A percentile compares a stretch with the other conserved stretches of the same genome.
Conservation (phyloP, 495 filamentous ascomycete species). For the Penicillium cosmopolitanum region DNA sequence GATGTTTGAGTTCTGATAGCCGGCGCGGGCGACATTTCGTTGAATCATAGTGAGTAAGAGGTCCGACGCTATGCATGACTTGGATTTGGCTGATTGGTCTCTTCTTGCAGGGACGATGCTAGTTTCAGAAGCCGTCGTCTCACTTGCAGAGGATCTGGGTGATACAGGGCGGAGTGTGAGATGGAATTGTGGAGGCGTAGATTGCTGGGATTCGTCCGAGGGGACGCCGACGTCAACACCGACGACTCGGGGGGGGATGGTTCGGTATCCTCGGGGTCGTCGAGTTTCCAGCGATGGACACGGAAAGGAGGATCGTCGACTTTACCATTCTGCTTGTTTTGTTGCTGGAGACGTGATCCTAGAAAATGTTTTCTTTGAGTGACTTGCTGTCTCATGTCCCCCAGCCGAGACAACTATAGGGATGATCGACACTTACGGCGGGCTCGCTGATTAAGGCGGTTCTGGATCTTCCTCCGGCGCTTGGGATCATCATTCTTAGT, state of each 20-base stretch:
- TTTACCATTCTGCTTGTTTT: background rate
- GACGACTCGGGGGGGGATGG: background rate
- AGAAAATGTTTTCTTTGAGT: background rate
- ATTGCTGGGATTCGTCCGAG: background rate
- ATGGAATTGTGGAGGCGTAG: background rate
- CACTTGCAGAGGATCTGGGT: no score
- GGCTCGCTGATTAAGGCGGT: constrained; percentile 24
- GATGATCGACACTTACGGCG: constrained; percentile 11
- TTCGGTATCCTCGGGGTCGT: background rate
- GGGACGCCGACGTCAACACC: no score
- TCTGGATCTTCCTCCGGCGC: constrained; percentile 20
- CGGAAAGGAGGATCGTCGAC: background rate
- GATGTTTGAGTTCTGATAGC: no score
- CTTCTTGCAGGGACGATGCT: no score
- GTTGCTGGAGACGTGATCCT: background rate
- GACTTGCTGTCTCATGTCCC: background rate
- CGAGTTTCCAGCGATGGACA: constrained; percentile 12
- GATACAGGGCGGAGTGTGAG: no score
- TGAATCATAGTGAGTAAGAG: no score
- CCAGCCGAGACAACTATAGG: background rate
- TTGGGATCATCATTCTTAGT: constrained; percentile 4
- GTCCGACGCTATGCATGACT: no score
- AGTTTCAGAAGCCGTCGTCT: no score
- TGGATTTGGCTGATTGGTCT: no score
- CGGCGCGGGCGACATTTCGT: no score